Percentiles rank a stretch among this genome's conserved stretches.
Conservation (phyloP, 2,329 filamentous ascomycete genomes). For the Chalaropsis thielavioides region DNA sequence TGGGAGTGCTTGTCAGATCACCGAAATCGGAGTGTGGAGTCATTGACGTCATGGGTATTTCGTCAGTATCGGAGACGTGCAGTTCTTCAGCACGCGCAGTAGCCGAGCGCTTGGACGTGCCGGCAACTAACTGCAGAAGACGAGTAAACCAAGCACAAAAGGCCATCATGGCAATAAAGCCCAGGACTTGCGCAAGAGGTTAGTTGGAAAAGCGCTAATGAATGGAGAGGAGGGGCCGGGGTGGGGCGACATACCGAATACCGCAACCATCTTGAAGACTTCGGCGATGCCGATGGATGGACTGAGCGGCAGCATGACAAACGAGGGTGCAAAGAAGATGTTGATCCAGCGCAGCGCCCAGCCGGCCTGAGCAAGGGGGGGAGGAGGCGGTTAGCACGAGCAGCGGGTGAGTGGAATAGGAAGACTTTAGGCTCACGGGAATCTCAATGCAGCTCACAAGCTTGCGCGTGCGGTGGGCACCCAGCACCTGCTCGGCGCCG, state of each 20-base stretch:
- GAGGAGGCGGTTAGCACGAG: not conserved
- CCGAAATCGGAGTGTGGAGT: constrained; percentile 19
- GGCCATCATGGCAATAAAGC: constrained; percentile 38
- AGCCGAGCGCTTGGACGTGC: constrained; percentile 37
- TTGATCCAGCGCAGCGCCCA: constrained; percentile 46
- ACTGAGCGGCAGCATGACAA: constrained; percentile 44
- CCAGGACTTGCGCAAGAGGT: constrained; percentile 31
- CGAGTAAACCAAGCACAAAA: constrained; percentile 41
- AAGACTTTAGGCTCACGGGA: constrained; percentile 28
- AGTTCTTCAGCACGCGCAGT: constrained; percentile 38
- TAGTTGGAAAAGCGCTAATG: not conserved
- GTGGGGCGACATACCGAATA: constrained; percentile 35
- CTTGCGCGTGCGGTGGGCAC: constrained; percentile 33
- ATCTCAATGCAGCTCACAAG: constrained; percentile 38
- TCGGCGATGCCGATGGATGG: constrained; percentile 38
- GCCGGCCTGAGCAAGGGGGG: constrained; percentile 30
- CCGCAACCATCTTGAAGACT: constrained; percentile 43
- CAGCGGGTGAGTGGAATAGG: not conserved
- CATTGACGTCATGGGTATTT: constrained; percentile 31
- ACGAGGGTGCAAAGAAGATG: constrained; percentile 44
- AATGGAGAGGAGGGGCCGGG: not conserved
- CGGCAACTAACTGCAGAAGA: constrained; percentile 36
- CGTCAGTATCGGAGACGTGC: constrained; percentile 26
- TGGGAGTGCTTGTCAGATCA: not conserved
- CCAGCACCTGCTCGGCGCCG: constrained; percentile 32